Evolutionary conservation across 2,329 filamentous ascomycete species (phyloP).

Genomic region (Pyrenochaeta sp.): DNA sequence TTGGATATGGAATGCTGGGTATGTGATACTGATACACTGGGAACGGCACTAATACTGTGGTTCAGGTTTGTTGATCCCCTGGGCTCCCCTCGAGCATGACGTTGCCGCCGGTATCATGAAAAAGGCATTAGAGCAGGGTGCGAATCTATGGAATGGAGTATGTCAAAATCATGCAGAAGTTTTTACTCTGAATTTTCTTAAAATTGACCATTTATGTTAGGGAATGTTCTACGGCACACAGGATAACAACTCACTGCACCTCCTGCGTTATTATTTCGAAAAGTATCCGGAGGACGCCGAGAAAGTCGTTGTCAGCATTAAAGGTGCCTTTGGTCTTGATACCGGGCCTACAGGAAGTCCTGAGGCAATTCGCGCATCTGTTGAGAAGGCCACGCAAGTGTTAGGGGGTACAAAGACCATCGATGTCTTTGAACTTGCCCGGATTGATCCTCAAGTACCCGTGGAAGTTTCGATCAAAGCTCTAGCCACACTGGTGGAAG

Average conservation of each 20-base stretch:
- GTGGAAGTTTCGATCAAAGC: constrained; percentile 50
- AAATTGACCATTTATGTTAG: neutral
- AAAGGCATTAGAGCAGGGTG: constrained; percentile 42
- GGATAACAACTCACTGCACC: constrained; percentile 52
- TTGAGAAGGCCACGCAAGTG: constrained; percentile 2
- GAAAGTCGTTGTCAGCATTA: constrained; percentile 56
- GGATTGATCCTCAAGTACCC: constrained; percentile 49
- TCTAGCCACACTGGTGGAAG: constrained; percentile 27
- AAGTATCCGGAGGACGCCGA: constrained; percentile 56
- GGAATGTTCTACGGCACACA: constrained; percentile 6
- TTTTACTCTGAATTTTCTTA: constrained; percentile 12
- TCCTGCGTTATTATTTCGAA: constrained; percentile 57
- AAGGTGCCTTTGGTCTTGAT: constrained; percentile 45
- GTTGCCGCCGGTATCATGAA: constrained; percentile 49
- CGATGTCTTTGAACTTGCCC: constrained; percentile 48
- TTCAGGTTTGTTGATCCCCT: neutral
- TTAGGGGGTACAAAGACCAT: constrained; percentile 1
- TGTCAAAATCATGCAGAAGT: constrained; percentile 51
- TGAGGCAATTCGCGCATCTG: constrained; percentile 40
- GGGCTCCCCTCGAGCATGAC: neutral
- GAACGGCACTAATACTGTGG: neutral
- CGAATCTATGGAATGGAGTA: constrained; percentile 56
- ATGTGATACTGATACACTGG: neutral
- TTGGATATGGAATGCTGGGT: constrained; percentile 11
- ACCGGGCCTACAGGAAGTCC: constrained; percentile 44